Evolutionary conservation across 139 green algal genomes (phyloP).

Genomic region (Chlamydomonas eustigma): DNA sequence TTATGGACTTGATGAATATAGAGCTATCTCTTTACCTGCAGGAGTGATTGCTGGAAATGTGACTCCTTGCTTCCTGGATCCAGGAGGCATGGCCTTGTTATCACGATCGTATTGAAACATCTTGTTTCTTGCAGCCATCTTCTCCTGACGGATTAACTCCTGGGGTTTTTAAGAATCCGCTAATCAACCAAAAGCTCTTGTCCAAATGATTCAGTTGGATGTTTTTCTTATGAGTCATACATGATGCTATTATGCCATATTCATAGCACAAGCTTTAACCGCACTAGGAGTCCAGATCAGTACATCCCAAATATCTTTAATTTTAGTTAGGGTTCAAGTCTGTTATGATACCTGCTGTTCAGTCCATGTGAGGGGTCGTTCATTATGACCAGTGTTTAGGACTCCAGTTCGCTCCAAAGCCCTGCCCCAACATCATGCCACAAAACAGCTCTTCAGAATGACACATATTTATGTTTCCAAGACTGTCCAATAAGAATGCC

Average conservation of each 20-base stretch:
- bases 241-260: not conserved
- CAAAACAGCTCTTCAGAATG: too few species aligned
- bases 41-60: too few species aligned
- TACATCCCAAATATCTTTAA: too few species aligned
- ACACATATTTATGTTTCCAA: too few species aligned
- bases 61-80: not conserved
- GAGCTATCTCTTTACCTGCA: too few species aligned
- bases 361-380: not conserved
- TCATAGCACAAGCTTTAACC: not conserved
- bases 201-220: not conserved
- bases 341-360: not conserved
- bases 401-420: not conserved
- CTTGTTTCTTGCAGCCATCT: not conserved
- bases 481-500: too few species aligned
- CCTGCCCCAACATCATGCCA: not conserved
- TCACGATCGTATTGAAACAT: constrained; percentile 5
- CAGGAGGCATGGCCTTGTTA: not conserved
- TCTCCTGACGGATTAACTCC: not conserved
- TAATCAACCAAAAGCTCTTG: not conserved
- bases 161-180: not conserved
- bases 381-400: not conserved
- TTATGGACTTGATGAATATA: too few species aligned
- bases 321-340: too few species aligned
- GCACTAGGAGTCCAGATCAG: not conserved
- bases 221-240: not conserved